Evolutionary conservation across 805 yeast genomes (phyloP), one percentile per base, ranked within the genome.

Genomic region (Scheffersomyces coipomensis): DNA sequence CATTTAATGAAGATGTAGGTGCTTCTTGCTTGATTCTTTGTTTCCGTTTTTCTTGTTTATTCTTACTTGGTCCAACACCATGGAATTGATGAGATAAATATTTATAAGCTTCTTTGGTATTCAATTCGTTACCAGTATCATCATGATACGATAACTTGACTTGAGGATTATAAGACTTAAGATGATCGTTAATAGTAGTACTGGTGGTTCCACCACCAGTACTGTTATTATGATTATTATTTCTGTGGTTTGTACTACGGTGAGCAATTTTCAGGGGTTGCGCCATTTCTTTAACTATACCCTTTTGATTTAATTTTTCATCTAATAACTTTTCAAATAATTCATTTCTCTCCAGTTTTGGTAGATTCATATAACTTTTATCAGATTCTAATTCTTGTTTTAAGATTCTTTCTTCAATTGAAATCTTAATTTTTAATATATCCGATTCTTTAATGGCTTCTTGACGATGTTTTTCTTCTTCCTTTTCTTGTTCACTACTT

Each of bases 31-130:
- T 24, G n/a, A 24, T 27, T 13, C 10, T 5, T 27, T 27, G 30
- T 36, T 35, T 18, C 19, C 30, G 11, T 22, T 19, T 24, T 27
- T 43, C 33, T 18, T 34, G 34, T 17, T 25, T 19, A 10, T 23
- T 29, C 18, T 37, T 42, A 18, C 23, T 42, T 6, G 43, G 31
- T 11, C 43, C 45, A 9, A 53, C 66, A 3, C 93, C 95, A 56
- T 88, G 96, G 58, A 86, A 88, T 46, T 80, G 78, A 45, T 84
- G 90, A 2, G 93, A 83, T 34, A 87, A 62, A 44, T 77, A 76
- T 62, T 85, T 87, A 66, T 76, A 88, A 1, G 96, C 96, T 43
- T 82, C 82, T 52, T 83, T 85, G 3, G 81, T 70, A 22, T 71
- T 63, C 19, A 88, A 59, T 16, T 67, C 66, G 23, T 75, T 66